Conservation (phyloP, 1,139 yeast genomes). For the Ashbya aceris region DNA sequence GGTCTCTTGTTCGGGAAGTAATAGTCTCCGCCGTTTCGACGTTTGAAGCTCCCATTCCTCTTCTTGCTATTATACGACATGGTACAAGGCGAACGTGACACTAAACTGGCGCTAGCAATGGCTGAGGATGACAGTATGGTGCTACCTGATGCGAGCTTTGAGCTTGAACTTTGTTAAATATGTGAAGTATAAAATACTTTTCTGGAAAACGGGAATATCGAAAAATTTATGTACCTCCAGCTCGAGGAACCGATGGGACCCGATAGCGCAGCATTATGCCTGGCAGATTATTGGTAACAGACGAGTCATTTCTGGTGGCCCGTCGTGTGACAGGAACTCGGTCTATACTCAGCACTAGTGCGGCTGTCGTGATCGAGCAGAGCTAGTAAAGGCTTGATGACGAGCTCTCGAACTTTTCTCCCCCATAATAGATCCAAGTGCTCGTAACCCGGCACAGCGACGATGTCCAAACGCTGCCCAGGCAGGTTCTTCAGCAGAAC, state of each 20-base stretch:
- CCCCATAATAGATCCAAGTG: conserved; percentile 93
- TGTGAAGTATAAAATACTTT: too few species aligned
- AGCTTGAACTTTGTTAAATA: too few species aligned
- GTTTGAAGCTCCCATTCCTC: conserved; percentile 4
- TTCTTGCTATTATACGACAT: conserved; percentile 3
- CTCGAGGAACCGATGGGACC: conserved; percentile 17
- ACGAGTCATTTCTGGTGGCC: too few species aligned
- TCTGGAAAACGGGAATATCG: conserved; percentile 47
- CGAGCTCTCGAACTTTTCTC: conserved; percentile 28
- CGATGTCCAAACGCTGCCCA: conserved; percentile 16
- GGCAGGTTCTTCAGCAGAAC: neutral
- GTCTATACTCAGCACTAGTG: too few species aligned
- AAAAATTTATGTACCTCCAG: conserved; percentile 58
- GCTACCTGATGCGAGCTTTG: too few species aligned
- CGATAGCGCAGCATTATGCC: too few species aligned
- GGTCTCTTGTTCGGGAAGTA: conserved; percentile 4
- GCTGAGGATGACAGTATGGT: too few species aligned
- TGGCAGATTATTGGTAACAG: too few species aligned
- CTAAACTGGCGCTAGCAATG: neutral
- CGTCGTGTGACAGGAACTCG: too few species aligned
- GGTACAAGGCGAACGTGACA: neutral
- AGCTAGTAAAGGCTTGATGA: too few species aligned
- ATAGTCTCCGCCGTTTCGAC: conserved; percentile 3
- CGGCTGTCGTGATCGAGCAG: too few species aligned
- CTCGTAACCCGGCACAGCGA: conserved; percentile 41